Percentiles rank a stretch among this genome's conserved stretches.
Conservation (phyloP, 2,329 filamentous ascomycete genomes). For the Claviceps capensis region DNA sequence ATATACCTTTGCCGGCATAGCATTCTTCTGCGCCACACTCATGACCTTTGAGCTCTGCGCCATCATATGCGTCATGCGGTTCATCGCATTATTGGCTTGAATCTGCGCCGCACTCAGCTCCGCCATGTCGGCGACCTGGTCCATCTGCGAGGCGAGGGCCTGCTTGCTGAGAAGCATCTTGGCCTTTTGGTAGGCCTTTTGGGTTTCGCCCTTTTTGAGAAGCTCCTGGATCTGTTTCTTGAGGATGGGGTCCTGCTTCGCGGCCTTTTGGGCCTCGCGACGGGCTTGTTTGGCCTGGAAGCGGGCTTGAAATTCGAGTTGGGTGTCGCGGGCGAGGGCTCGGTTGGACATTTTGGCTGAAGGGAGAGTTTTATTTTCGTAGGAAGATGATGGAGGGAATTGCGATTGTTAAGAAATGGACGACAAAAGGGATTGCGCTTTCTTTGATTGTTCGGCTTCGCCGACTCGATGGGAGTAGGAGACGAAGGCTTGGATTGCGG, state of each 20-base stretch:
- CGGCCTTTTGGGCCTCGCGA: constrained; percentile 45
- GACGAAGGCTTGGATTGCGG: neutral
- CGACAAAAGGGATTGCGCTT: too few species aligned
- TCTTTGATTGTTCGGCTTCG: neutral
- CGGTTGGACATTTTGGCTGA: constrained; percentile 39
- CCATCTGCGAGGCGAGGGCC: constrained; percentile 48
- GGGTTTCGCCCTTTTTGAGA: constrained; percentile 49
- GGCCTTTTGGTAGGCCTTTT: constrained; percentile 49
- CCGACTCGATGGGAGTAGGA: neutral
- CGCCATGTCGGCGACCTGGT: constrained; percentile 51
- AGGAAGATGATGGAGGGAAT: too few species aligned
- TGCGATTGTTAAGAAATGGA: too few species aligned
- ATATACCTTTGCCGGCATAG: constrained; percentile 42
- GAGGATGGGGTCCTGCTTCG: constrained; percentile 45
- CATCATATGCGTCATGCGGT: constrained; percentile 53
- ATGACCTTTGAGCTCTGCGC: constrained; percentile 44
- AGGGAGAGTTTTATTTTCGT: too few species aligned
- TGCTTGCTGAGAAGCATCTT: constrained; percentile 49
- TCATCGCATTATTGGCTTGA: constrained; percentile 51
- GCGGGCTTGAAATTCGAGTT: constrained; percentile 49
- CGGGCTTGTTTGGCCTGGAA: constrained; percentile 50
- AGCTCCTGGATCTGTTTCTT: constrained; percentile 52
- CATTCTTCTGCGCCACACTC: constrained; percentile 42
- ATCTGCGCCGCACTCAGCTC: constrained; percentile 47
- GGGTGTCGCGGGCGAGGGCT: constrained; percentile 45